Evolutionary conservation across 805 yeast genomes (phyloP), one percentile per base, ranked within the genome.

Genomic region (Pichia insulana): DNA sequence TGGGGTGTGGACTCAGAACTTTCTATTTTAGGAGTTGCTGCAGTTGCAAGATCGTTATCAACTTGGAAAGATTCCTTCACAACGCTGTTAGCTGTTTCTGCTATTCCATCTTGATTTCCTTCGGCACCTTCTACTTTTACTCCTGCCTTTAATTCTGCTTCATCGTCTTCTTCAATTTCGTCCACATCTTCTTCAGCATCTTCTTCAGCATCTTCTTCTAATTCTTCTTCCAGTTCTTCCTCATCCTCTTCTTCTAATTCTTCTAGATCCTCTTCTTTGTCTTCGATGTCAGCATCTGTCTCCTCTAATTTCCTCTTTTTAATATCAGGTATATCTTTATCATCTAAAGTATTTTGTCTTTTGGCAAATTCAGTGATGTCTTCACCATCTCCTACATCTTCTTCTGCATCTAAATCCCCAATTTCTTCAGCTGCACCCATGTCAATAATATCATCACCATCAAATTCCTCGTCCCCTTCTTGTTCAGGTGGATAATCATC

Each of bases 401-500:
- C 75, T 19, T 57, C 71, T 22, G 25, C 25, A 6, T 22, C 25
- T 22, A 22, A 8, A 5, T 58, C 76, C 3, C 55, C 71, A 4
- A 62, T 74, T 12, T 57, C 71, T 3, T 68, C 80, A 2, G 70
- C 79, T 2, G 71, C 83, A 2, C 71, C 82, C 0, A 69, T 76
- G 4, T 76, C 83, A 27, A 43, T 39, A 13, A 43, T 19, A 13
- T 76, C 84, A 4, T 75, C 76, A n/a, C 61, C 73, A 36, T 64
- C 74, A 20, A 62, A 69, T 8, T 70, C 74, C 11, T 67, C 74
- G n/a, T 77, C 83, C 8, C 75, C 86, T 2, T 70, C 80, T 52
- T 81, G 86, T 50, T 82, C 87, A 2, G 92, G 92, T 11, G 90
- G 94, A 52, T 74, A 83, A 40, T 79, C 78, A 40, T 83, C 87